Percentiles rank a stretch among this genome's conserved stretches.
Conservation (phyloP, 2,329 filamentous ascomycete genomes). For the Trichoderma breve region DNA sequence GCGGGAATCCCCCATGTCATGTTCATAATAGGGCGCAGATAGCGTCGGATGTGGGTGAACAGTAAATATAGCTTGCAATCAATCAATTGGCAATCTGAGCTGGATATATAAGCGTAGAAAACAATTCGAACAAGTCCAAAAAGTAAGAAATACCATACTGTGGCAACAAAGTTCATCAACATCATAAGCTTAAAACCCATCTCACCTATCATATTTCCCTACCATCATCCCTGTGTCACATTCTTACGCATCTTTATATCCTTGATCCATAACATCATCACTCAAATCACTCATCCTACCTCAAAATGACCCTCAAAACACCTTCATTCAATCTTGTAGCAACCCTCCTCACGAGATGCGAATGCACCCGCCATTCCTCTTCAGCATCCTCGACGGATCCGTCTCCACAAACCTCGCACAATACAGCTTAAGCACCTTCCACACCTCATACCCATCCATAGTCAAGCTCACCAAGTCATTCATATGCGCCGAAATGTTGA, state of each 20-base stretch:
- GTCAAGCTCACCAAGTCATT: constrained; percentile 18
- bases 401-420: constrained; percentile 16
- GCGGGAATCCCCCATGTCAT: neutral
- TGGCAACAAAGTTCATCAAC: neutral
- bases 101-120: neutral
- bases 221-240: neutral
- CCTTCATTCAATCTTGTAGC: neutral
- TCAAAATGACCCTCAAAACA: no score
- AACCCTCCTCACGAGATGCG: neutral
- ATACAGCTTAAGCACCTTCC: constrained; percentile 14
- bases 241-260: neutral
- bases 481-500: constrained; percentile 16
- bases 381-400: constrained; percentile 12
- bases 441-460: constrained; percentile 17
- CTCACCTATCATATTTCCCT: neutral
- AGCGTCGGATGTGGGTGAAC: neutral
- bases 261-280: neutral
- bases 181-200: neutral
- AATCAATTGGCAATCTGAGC: neutral
- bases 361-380: constrained; percentile 1
- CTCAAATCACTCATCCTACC: neutral
- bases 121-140: neutral
- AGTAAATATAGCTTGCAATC: neutral
- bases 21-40: neutral
- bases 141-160: neutral